phyloP scores from a whole-genome alignment of 257 asterid genomes.

The Coffea eugenioides region DNA sequence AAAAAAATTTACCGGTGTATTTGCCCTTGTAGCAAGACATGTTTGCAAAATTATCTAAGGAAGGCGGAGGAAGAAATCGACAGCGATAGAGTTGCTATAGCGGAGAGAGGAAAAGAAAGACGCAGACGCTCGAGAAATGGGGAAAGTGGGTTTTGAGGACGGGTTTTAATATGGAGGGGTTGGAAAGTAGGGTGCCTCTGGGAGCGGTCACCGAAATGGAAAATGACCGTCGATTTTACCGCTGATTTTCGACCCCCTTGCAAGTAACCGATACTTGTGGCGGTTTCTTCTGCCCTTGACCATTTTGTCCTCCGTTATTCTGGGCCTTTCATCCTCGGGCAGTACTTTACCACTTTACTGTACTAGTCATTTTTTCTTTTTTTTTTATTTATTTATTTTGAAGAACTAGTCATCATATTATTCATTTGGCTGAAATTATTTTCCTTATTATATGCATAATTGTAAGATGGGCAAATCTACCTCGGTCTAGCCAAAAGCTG shows the following conservation, averaged over 20 bases:
- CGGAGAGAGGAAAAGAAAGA: not conserved
- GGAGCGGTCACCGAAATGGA: not conserved
- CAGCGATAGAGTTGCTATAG: not conserved
- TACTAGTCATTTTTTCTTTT: too few relatives aligned
- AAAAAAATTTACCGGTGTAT: constrained; percentile 57
- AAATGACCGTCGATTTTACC: constrained; percentile 31
- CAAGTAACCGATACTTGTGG: constrained; percentile 28
- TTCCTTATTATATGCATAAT: too few relatives aligned
- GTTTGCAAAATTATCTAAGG: not conserved
- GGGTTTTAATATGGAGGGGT: constrained; percentile 19
- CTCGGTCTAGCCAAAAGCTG: too few relatives aligned
- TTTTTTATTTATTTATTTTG: too few relatives aligned
- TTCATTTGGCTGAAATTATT: too few relatives aligned
- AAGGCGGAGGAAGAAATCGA: constrained; percentile 3
- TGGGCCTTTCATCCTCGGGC: too few relatives aligned
- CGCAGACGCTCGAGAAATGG: not conserved
- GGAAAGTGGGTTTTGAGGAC: not conserved
- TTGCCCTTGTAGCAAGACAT: constrained; percentile 88
- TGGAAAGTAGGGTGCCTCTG: not conserved
- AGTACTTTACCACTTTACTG: too few relatives aligned
- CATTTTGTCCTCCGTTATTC: not conserved
- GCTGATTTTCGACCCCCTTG: constrained; percentile 50
- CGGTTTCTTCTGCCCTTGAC: not conserved
- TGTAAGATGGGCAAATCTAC: too few relatives aligned
- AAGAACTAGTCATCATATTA: too few relatives aligned